Evolutionary conservation across 257 asterid genomes (phyloP).

Genomic region (Penstemon eatonii): DNA sequence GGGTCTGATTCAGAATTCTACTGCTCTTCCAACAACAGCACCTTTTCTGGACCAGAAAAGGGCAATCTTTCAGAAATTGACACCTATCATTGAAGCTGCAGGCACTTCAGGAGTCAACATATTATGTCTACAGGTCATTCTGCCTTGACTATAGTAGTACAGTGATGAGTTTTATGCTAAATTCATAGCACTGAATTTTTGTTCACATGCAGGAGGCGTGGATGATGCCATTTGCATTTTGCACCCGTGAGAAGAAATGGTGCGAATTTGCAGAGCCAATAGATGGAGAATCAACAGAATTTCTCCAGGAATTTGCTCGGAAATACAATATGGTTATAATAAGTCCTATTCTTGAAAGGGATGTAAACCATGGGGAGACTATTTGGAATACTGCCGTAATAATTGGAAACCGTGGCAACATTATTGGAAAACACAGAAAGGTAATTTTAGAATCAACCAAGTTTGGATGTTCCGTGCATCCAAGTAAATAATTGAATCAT

Average conservation of each 20-base stretch:
- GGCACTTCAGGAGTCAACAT: constrained; percentile 84
- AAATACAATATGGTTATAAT: constrained; percentile 87
- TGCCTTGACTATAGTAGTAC: constrained; percentile 7
- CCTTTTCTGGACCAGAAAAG: constrained; percentile 68
- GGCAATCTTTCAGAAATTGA: constrained; percentile 69
- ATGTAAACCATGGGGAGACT: constrained; percentile 83
- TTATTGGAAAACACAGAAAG: constrained; percentile 94
- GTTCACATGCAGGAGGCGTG: constrained; percentile 76
- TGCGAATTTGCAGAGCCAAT: constrained; percentile 90
- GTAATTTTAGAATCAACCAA: constrained; percentile 37
- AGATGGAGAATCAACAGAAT: constrained; percentile 93
- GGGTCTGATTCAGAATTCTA: constrained; percentile 85
- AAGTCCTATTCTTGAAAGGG: constrained; percentile 95
- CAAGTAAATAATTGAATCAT: constrained; percentile 9
- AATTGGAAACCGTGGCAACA: constrained; percentile 91
- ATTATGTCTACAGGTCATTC: constrained; percentile 83
- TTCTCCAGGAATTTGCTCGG: constrained; percentile 77
- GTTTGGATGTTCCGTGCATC: background rate
- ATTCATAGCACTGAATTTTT: too few relatives aligned
- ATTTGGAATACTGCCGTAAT: constrained; percentile 90
- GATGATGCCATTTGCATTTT: constrained; percentile 98
- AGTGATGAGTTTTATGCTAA: constrained; percentile 15
- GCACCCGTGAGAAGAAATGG: constrained; percentile 98
- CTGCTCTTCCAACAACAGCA: constrained; percentile 71
- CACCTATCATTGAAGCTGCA: constrained; percentile 87